Evolutionary conservation across 139 green algal species (phyloP).

Genomic region (Gonium pectorale): DNA sequence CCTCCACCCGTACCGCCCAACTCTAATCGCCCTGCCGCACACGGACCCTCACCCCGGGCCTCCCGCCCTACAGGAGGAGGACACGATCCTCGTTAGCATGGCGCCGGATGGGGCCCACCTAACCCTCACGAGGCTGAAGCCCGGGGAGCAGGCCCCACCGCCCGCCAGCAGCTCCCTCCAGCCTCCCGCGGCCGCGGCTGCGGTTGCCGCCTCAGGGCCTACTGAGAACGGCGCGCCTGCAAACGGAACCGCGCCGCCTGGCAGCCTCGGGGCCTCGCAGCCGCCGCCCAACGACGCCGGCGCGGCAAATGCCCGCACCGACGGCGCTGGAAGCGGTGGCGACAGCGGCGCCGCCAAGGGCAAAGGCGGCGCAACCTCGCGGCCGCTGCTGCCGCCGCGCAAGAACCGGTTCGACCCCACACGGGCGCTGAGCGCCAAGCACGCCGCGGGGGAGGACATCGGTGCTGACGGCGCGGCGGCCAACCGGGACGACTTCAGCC

Average conservation of each 20-base stretch:
- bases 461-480: conserved; percentile 26
- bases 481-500: conserved; percentile 29
- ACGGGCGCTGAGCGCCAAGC: conserved; percentile 19
- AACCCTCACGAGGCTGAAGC: conserved; percentile 25
- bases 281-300: neutral
- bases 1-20: too few species aligned
- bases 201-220: neutral
- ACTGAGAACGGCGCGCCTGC: neutral
- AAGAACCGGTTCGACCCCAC: conserved; percentile 54
- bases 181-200: neutral
- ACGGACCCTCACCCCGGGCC: neutral
- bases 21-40: neutral
- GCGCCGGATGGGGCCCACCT: neutral
- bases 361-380: neutral
- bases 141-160: neutral
- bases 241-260: neutral
- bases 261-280: neutral
- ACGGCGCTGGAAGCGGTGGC: neutral
- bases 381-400: conserved; percentile 25
- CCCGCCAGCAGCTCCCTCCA: neutral
- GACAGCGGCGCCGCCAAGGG: neutral
- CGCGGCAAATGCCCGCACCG: neutral
- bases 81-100: conserved; percentile 54
- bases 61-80: conserved; percentile 52
- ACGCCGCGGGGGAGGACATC: conserved; percentile 48